Percentiles rank a stretch among this genome's conserved stretches.
Conservation (phyloP, 768 basidiomycete genomes). For the Obba rivulosa region DNA sequence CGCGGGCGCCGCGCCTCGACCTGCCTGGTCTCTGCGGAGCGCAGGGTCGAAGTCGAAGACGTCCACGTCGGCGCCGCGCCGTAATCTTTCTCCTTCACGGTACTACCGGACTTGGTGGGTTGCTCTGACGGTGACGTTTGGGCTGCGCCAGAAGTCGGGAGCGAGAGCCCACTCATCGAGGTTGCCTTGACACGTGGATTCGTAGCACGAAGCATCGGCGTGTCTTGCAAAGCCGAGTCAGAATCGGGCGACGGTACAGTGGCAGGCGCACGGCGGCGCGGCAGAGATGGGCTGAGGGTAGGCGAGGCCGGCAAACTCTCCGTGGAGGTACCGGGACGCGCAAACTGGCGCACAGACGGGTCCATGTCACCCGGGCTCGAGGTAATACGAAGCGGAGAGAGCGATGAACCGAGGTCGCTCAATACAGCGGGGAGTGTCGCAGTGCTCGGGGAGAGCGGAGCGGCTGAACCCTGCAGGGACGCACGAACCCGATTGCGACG, state of each 20-base stretch:
- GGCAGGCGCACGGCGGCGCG: constrained; percentile 2
- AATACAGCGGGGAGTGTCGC: constrained; percentile 31
- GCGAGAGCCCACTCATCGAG: constrained; percentile 3
- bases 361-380: constrained; percentile 54
- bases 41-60: not conserved
- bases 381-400: constrained; percentile 6
- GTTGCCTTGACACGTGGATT: constrained; percentile 7
- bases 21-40: not conserved
- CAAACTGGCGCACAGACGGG: constrained; percentile 70
- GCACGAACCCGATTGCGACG: constrained; percentile 13
- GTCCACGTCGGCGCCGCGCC: not conserved
- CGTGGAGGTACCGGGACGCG: constrained; percentile 71
- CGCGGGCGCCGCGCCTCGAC: constrained; percentile 16
- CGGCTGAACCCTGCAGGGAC: constrained; percentile 10
- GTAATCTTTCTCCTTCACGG: constrained; percentile 5
- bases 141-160: constrained; percentile 1
- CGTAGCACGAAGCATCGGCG: not conserved
- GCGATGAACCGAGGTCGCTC: not conserved
- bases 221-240: not conserved
- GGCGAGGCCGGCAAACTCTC: constrained; percentile 51
- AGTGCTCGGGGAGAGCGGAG: constrained; percentile 20
- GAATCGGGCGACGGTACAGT: constrained; percentile 5
- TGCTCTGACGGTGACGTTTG: constrained; percentile 9
- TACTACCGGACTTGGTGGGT: constrained; percentile 8
- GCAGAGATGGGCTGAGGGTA: constrained; percentile 6